Conservation (phyloP, 305 asterid genomes). For the Salvia sclarea region DNA sequence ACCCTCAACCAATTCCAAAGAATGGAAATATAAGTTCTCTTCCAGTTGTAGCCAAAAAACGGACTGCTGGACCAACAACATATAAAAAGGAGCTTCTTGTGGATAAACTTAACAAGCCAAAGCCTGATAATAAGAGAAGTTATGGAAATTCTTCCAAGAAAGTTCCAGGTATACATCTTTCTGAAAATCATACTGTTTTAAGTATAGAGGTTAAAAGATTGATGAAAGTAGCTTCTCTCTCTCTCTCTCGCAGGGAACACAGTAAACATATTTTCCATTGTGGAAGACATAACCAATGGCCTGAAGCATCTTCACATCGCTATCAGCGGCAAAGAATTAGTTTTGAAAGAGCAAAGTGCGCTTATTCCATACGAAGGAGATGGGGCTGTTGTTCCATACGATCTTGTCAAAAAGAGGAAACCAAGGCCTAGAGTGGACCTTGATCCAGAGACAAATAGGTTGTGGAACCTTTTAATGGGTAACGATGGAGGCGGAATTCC, state of each 20-base stretch:
- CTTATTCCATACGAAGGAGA: slow-evolving; percentile 72
- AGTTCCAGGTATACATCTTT: slow-evolving; percentile 47
- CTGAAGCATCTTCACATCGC: slow-evolving; percentile 52
- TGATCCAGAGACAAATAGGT: slow-evolving; percentile 81
- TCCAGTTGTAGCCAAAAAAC: slow-evolving; percentile 34
- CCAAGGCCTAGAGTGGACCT: slow-evolving; percentile 93
- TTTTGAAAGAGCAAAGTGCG: slow-evolving; percentile 45
- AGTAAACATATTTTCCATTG: slow-evolving; percentile 26
- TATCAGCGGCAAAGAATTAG: slow-evolving; percentile 37
- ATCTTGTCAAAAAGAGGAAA: slow-evolving; percentile 50
- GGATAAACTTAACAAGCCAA: slow-evolving; percentile 40
- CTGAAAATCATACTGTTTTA: slow-evolving; percentile 24
- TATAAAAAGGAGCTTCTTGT: slow-evolving; percentile 35
- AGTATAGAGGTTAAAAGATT: slow-evolving; percentile 24
- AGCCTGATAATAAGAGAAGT: slow-evolving; percentile 38
- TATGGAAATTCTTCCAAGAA: slow-evolving; percentile 43
- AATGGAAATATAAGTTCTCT: slow-evolving; percentile 37
- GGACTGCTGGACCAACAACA: slow-evolving; percentile 36
- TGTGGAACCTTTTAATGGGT: slow-evolving; percentile 91
- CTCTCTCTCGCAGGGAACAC: slow-evolving; percentile 49
- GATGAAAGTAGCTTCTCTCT: background rate
- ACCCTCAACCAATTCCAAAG: slow-evolving; percentile 33
- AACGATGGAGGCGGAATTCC: slow-evolving; percentile 61
- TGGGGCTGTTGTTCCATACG: slow-evolving; percentile 62
- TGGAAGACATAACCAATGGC: slow-evolving; percentile 47